Evolutionary conservation across 192 early-diverging fungal genomes (phyloP).

Genomic region (Coemansia sp.): DNA sequence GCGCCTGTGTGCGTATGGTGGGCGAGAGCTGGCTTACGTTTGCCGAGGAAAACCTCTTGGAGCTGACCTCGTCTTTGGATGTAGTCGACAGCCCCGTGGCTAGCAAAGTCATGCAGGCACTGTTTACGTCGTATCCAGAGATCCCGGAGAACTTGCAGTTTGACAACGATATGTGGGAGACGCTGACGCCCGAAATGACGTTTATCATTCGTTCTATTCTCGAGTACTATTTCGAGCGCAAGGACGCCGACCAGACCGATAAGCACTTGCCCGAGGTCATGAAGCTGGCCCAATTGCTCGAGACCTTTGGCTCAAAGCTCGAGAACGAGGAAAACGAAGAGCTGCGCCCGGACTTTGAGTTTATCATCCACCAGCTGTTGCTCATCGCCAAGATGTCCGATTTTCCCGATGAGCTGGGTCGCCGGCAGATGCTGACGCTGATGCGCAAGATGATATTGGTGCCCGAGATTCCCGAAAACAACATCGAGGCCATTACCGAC

Average conservation of each 20-base stretch:
- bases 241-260: constrained; percentile 68
- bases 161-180: constrained; percentile 57
- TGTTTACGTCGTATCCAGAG: constrained; percentile 68
- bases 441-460: constrained; percentile 79
- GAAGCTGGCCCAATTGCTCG: constrained; percentile 55
- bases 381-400: constrained; percentile 76
- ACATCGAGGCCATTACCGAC: constrained; percentile 75
- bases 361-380: constrained; percentile 64
- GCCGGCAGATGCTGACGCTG: constrained; percentile 75
- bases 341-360: constrained; percentile 50
- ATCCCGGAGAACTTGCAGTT: constrained; percentile 66
- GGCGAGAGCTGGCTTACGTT: constrained; percentile 73
- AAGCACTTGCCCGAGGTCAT: constrained; percentile 71
- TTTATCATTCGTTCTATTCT: constrained; percentile 55
- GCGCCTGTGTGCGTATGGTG: constrained; percentile 72
- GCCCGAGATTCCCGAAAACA: constrained; percentile 75
- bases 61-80: constrained; percentile 74
- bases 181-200: constrained; percentile 59
- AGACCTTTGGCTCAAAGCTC: constrained; percentile 47
- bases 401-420: constrained; percentile 88
- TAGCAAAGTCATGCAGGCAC: constrained; percentile 64
- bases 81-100: constrained; percentile 71
- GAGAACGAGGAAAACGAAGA: constrained; percentile 53
- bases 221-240: constrained; percentile 45
- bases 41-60: constrained; percentile 72